Evolutionary conservation across 2,329 filamentous ascomycete genomes (phyloP), one percentile per base, ranked within the genome.

Genomic region (Sclerotinia glacialis): DNA sequence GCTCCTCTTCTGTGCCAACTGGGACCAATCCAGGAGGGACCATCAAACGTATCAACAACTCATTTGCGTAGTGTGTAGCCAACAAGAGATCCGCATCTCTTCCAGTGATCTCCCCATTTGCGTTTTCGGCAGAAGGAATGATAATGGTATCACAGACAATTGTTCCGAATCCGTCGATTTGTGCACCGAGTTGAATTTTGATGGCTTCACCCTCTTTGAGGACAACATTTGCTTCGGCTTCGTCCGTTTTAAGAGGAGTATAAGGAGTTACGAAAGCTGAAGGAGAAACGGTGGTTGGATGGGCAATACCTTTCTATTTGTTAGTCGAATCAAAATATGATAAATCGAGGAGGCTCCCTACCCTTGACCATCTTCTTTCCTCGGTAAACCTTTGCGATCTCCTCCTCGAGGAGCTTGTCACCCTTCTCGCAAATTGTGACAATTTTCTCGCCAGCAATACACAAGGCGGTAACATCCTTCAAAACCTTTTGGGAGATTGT

Each of bases 131-230:
- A 70, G 84, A 78, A 58, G 83, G 83, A 62, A 96, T 89, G 67
- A 97, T 79, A 72, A 98, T 84, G 68, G 92, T 96, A 80, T 97
- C 91, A 81, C 95, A 97, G 74, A 97, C 91, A 77, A 99, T 97
- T 73, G 94, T 91, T 74, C 92, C 93, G 77, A 98, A 96, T 65
- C 95, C 95, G 81, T 98, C 92, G 71, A 99, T 97, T 82, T 99
- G 95, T 63, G 95, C 95, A 76, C 95, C 95, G n/a, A 99, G 87
- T 82, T 99, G 95, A 78, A 99, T 95, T 87, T 99, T 99, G 81
- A 97, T 86, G 69, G 91, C 82, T 82, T 99, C 95, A 69, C 89
- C 90, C 62, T 89, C 85, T 82, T 97, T 91, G 74, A 99, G 85
- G 76, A 89, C 87, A 59, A 85, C 83, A 67, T 85, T 86, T 69